Conservation (phyloP, 768 basidiomycete genomes). For the Tulasnella calospora region DNA sequence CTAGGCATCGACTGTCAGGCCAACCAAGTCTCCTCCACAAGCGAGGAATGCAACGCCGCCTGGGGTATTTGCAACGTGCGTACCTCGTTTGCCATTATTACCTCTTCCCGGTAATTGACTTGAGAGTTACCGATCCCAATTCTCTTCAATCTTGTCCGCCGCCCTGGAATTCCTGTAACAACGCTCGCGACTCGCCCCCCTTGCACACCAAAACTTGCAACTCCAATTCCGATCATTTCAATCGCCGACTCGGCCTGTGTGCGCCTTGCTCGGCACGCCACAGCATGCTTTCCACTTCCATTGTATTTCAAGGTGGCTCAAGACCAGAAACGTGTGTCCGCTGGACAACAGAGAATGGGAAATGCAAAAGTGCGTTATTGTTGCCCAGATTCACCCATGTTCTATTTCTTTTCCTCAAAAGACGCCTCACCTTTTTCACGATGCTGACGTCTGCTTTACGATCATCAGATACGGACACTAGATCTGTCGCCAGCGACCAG, state of each 20-base stretch:
- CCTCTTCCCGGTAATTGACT: neutral
- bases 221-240: neutral
- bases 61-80: constrained; percentile 98
- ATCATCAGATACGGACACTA: constrained; percentile 3
- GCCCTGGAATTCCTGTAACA: neutral
- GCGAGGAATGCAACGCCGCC: constrained; percentile 94
- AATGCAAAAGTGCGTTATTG: constrained; percentile 75
- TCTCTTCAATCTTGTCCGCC: neutral
- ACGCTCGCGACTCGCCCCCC: neutral
- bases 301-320: constrained; percentile 98
- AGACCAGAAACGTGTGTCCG: constrained; percentile 93
- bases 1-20: constrained; percentile 99
- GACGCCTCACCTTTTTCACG: neutral
- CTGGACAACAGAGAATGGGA: constrained; percentile 97
- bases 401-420: neutral
- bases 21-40: constrained; percentile 94
- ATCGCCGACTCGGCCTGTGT: neutral
- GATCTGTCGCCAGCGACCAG: neutral
- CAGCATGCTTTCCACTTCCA: constrained; percentile 99
- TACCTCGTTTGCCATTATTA: constrained; percentile 23
- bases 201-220: neutral
- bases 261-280: neutral
- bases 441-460: neutral
- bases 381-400: neutral
- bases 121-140: neutral